Base-by-base conservation (phyloP, 1,139 yeast species). In the Eremothecium gossypii region DNA sequence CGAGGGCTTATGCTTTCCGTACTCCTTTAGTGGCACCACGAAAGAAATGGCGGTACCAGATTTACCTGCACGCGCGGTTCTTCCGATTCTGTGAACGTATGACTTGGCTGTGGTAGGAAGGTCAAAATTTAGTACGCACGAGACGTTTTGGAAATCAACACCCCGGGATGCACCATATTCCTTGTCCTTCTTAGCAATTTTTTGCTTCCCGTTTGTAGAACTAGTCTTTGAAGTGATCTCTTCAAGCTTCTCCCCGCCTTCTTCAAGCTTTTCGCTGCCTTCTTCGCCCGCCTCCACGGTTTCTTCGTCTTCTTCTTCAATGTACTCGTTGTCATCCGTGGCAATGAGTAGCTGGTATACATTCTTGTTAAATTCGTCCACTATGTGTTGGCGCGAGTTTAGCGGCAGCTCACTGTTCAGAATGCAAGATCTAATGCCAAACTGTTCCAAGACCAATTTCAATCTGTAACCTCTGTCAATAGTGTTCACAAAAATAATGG, bases 1-100 rank as follows among this genome's bases (percentile, higher is more conserved):
- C 1, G 97, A 89, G 30, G 82, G 76, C 60, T 81, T 86, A 66
- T 91, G 96, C 57, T 85, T 86, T 30, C 96, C 96, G 65, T 82
- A 82, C 57, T 85, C 89, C 46, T 79, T 83, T 33, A 69, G 66
- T 12, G 95, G 87, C 27, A 91, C 85, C 11, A 91, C 93, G 67
- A 91, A 91, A 27, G 97, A 87, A 46, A 93, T 73, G 0, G 97
- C 83, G 77, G 87, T 89, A 45, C 99, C 99, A 1, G 94, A 73
- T 61, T 86, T 86, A 40, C 96, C 95, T 6, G 96, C 98, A 64
- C 99, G 79, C 4, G 98, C 98, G 2, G 99, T 91, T 69, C 99
- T 79, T 41, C 99, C 99, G 38, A 93, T 76, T 60, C 99, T 77
- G 64, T 93, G 99, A 34, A 87, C 80, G 60, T 93, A 93, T 6